Evolutionary conservation across 306 rosid genomes (phyloP).

Genomic region (Oxytropis ochrocephala): DNA sequence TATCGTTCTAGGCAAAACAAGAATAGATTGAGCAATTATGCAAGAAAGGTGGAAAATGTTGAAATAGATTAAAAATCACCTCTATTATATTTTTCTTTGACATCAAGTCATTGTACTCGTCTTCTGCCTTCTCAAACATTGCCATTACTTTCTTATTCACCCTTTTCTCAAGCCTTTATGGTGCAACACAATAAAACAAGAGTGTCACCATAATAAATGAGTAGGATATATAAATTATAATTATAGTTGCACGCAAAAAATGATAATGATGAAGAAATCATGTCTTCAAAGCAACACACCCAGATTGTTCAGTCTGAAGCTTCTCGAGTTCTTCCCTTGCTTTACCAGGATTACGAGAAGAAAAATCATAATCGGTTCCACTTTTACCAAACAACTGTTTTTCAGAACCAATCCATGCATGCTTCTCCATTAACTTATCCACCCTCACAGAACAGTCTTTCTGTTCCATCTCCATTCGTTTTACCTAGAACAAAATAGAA

Average conservation of each 20-base stretch:
- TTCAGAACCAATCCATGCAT: slow-evolving; percentile 92
- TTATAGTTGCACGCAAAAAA: background rate
- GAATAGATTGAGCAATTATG: slow-evolving; percentile 23
- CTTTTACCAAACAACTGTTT: slow-evolving; percentile 76
- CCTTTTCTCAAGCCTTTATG: slow-evolving; percentile 89
- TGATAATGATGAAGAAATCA: background rate
- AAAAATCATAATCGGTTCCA: slow-evolving; percentile 92
- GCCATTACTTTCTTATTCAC: slow-evolving; percentile 99
- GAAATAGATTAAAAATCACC: slow-evolving; percentile 39
- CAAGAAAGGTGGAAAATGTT: slow-evolving; percentile 12
- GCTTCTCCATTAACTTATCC: slow-evolving; percentile 80
- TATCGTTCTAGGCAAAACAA: slow-evolving; percentile 63
- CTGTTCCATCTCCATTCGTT: slow-evolving; percentile 78
- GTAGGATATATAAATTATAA: background rate
- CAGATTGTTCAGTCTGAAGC: slow-evolving; percentile 82
- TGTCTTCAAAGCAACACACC: slow-evolving; percentile 43
- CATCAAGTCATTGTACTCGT: slow-evolving; percentile 90
- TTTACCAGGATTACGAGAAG: slow-evolving; percentile 55
- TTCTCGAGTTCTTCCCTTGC: slow-evolving; percentile 72
- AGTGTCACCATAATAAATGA: slow-evolving; percentile 19
- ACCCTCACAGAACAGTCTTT: slow-evolving; percentile 81
- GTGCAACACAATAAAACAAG: slow-evolving; percentile 4
- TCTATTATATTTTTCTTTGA: slow-evolving; percentile 95
- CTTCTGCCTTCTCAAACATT: slow-evolving; percentile 99
- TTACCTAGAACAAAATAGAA: slow-evolving; percentile 47